Percentiles rank a stretch among this genome's conserved stretches.
These are phyloP conservation scores for barley (Hordeum vulgare) DNA, from an alignment of 176 grass and related monocot species.

Conservation along the genomic window DNA sequence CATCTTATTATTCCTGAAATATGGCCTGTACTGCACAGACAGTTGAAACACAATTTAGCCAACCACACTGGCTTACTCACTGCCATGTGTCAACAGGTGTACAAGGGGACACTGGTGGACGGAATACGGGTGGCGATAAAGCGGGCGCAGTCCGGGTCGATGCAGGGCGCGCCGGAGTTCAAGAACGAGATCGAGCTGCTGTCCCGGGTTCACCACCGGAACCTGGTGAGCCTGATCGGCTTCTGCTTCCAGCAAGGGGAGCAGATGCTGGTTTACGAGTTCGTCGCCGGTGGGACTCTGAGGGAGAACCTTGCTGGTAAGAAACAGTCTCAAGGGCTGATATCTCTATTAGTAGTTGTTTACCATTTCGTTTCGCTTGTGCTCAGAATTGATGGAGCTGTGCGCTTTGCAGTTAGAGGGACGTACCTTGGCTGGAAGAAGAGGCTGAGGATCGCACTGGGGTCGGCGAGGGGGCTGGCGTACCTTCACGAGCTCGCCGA, in stretches of 20 bases:
- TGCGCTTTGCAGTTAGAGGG: conserved; percentile 31
- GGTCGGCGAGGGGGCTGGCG: conserved; percentile 54
- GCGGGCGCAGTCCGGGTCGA: conserved; percentile 41
- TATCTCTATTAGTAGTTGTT: neutral
- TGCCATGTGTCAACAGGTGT: conserved; percentile 32
- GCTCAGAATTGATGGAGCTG: neutral
- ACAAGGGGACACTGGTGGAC: conserved; percentile 52
- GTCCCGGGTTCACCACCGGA: conserved; percentile 77
- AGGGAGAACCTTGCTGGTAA: conserved; percentile 55
- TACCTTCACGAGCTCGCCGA: conserved; percentile 83
- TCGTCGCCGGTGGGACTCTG: conserved; percentile 48
- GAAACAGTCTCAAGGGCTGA: conserved; percentile 10
- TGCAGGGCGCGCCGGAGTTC: conserved; percentile 55
- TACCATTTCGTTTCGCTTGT: neutral
- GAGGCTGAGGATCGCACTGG: conserved; percentile 58
- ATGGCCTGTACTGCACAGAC: neutral
- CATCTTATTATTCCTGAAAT: neutral
- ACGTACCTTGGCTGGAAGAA: conserved; percentile 64
- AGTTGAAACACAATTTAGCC: neutral
- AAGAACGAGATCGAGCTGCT: conserved; percentile 83
- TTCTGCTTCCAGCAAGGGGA: conserved; percentile 81
- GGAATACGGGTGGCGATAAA: conserved; percentile 64
- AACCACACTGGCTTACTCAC: neutral
- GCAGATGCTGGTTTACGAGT: conserved; percentile 86
- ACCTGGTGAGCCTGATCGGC: conserved; percentile 67